These are phyloP conservation scores for Paraleonurus japonicus DNA, from an alignment of 257 asterid species.

Conservation along the genomic window DNA sequence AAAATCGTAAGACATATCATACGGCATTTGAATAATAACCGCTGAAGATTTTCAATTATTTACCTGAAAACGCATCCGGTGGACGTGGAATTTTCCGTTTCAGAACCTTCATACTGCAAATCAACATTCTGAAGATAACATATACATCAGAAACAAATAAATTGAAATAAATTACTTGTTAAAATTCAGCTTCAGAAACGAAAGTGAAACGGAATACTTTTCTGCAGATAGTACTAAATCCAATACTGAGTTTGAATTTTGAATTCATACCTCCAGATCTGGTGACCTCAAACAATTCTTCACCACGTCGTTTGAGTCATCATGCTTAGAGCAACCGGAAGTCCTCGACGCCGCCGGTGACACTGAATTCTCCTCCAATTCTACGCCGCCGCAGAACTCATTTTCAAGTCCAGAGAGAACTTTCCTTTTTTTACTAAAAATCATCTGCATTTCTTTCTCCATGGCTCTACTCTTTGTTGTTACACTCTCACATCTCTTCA, in stretches of 20 bases:
- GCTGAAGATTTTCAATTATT: conserved; percentile 3
- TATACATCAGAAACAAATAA: not conserved
- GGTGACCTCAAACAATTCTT: conserved; percentile 35
- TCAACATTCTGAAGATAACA: conserved; percentile 37
- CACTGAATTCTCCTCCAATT: conserved; percentile 36
- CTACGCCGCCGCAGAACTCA: conserved; percentile 25
- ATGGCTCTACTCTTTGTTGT: conserved; percentile 22
- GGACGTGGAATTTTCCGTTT: conserved; percentile 48
- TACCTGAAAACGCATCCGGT: conserved; percentile 53
- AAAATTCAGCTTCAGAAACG: conserved; percentile 1
- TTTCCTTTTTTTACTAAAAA: conserved; percentile 57
- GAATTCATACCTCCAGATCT: conserved; percentile 69
- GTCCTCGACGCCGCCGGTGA: conserved; percentile 47
- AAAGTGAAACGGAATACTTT: conserved; percentile 13
- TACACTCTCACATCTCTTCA: conserved; percentile 40
- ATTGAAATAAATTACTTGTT: not conserved
- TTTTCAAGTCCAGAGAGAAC: conserved; percentile 25
- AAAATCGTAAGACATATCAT: not conserved
- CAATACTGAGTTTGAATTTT: conserved; percentile 26
- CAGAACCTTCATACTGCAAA: conserved; percentile 48
- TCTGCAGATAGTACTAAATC: not conserved
- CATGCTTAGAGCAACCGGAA: conserved; percentile 29
- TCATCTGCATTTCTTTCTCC: conserved; percentile 44
- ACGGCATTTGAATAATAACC: not conserved
- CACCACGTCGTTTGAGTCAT: conserved; percentile 33